These are phyloP conservation scores for Thymus mandschuricus DNA, from an alignment of 257 asterid species.

Conservation along the genomic window DNA sequence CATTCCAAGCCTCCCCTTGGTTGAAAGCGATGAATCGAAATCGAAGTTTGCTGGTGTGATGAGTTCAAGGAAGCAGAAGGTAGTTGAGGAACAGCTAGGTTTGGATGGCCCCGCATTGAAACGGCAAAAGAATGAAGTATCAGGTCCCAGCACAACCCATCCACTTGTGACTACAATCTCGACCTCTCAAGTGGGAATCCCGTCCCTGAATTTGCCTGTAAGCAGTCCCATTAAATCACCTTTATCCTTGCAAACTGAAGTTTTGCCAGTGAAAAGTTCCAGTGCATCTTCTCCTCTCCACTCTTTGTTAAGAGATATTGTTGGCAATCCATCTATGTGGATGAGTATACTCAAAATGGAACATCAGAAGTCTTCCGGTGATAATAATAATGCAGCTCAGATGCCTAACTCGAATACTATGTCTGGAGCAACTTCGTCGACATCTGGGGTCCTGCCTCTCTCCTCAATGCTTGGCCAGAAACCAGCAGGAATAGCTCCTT, in stretches of 20 bases:
- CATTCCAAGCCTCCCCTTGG: conserved; percentile 34
- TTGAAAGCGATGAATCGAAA: conserved; percentile 48
- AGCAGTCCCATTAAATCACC: conserved; percentile 26
- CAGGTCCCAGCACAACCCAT: conserved; percentile 33
- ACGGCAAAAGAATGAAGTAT: conserved; percentile 62
- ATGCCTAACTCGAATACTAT: conserved; percentile 44
- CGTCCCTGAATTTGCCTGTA: conserved; percentile 35
- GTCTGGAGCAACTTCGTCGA: conserved; percentile 55
- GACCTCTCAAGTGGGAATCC: conserved; percentile 28
- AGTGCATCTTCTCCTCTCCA: conserved; percentile 54
- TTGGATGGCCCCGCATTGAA: conserved; percentile 66
- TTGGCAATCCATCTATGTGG: conserved; percentile 78
- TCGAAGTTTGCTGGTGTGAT: conserved; percentile 45
- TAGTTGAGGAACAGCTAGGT: conserved; percentile 45
- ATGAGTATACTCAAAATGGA: conserved; percentile 74
- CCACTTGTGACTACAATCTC: conserved; percentile 37
- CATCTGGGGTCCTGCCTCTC: conserved; percentile 38
- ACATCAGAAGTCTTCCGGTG: conserved; percentile 57
- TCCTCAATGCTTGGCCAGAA: conserved; percentile 46
- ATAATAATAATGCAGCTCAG: conserved; percentile 44
- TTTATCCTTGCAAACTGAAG: conserved; percentile 35
- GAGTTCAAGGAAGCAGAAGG: conserved; percentile 63
- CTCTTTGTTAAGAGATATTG: conserved; percentile 67
- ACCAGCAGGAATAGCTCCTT: conserved; percentile 52
- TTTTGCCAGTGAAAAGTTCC: conserved; percentile 40